phyloP scores from a whole-genome alignment of 306 rosid species.

The Hippophae gyantsensis region DNA sequence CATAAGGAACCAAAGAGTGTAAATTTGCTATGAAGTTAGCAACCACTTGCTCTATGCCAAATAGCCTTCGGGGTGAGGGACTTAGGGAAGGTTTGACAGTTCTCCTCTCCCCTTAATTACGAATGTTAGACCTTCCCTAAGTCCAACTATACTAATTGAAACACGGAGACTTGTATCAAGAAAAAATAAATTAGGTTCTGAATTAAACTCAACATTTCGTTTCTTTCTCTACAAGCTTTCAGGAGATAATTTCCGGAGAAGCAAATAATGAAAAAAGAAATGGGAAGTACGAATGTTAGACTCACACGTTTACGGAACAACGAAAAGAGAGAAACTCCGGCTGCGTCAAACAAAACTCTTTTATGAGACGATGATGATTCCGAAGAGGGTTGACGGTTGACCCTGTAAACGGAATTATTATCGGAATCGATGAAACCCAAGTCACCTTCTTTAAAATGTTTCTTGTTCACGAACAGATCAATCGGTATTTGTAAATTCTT shows the following conservation, averaged over 20 bases:
- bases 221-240: background rate
- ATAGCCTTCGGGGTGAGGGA: too few species aligned
- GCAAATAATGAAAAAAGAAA: background rate
- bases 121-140: too few species aligned
- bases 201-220: background rate
- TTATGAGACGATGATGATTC: conserved; percentile 23
- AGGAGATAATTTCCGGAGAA: background rate
- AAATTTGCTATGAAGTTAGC: too few species aligned
- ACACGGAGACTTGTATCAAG: too few species aligned
- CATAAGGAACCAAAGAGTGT: too few species aligned
- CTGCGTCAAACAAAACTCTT: conserved; percentile 38
- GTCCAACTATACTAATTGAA: too few species aligned
- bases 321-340: conserved; percentile 47
- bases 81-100: too few species aligned
- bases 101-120: too few species aligned
- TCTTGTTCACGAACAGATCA: conserved; percentile 59
- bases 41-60: too few species aligned
- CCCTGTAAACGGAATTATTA: conserved; percentile 32
- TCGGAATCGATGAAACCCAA: conserved; percentile 42
- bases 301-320: conserved; percentile 37
- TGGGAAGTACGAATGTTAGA: background rate
- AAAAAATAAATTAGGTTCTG: too few species aligned
- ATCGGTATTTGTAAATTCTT: conserved; percentile 39
- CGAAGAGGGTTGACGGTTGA: conserved; percentile 33
- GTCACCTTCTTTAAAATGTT: conserved; percentile 38